phyloP scores from a whole-genome alignment of 73 alveolate genomes.

The Paramecium primaurelia region DNA sequence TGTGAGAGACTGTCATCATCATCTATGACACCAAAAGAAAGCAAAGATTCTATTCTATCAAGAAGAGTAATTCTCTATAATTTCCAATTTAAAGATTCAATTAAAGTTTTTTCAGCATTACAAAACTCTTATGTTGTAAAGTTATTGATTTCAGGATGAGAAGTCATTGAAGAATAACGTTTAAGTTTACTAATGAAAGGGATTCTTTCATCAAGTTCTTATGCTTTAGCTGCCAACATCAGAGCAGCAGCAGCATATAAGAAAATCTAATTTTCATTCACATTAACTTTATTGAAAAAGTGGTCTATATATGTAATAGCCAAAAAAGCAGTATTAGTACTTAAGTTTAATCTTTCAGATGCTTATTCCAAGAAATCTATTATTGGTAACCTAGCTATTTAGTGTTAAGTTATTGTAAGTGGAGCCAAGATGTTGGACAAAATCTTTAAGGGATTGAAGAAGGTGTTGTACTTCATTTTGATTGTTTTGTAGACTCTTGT shows the following conservation, averaged over 20 bases:
- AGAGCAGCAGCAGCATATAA: slow-evolving; percentile 33
- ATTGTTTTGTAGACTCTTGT: slow-evolving; percentile 39
- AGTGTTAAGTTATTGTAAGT: neutral
- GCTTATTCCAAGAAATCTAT: slow-evolving; percentile 33
- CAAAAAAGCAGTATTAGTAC: slow-evolving; percentile 10
- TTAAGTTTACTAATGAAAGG: slow-evolving; percentile 59
- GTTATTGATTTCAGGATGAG: slow-evolving; percentile 16
- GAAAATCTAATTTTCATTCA: neutral
- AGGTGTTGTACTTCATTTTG: slow-evolving; percentile 26
- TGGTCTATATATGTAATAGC: neutral
- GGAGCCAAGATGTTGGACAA: neutral
- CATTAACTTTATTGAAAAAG: neutral
- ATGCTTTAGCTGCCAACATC: slow-evolving; percentile 55
- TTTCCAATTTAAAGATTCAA: slow-evolving; percentile 43
- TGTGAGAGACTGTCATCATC: slow-evolving; percentile 29
- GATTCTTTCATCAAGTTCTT: slow-evolving; percentile 56
- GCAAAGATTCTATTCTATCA: slow-evolving; percentile 29
- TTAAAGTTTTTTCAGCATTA: slow-evolving; percentile 30
- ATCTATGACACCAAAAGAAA: slow-evolving; percentile 47
- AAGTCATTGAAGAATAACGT: slow-evolving; percentile 12
- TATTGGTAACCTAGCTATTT: neutral
- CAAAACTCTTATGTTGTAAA: slow-evolving; percentile 22
- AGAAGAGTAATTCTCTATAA: slow-evolving; percentile 13
- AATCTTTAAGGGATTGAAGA: slow-evolving; percentile 25
- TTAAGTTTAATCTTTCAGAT: slow-evolving; percentile 6